Base-by-base conservation (phyloP, 2,329 filamentous ascomycete species). In the Aspergillus caelatus region DNA sequence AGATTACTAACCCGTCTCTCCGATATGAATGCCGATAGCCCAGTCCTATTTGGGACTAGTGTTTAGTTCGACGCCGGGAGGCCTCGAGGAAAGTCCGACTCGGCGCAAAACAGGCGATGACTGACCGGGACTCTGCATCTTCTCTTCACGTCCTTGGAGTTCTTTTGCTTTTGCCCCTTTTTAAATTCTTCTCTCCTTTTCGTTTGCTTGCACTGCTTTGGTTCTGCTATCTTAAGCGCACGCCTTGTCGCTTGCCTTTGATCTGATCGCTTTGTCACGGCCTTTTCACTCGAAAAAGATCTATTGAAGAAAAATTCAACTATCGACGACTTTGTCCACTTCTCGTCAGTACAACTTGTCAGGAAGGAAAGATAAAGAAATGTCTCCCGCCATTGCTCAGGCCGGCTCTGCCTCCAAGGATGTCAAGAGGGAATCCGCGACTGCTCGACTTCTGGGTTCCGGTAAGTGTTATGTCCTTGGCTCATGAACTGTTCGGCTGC, bases 391-490 rank as follows among this genome's bases (percentile, higher is more conserved):
- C 66, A 63, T 77, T 60, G 73, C 63, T 65, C 73, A 74, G 57
- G 66, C 74, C 62, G 75, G 75, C 66, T 72, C 77, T 64, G 79
- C 86, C 60, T 83, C 86, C 50, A 88, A 85, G 74, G 85, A 87
- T 74, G 84, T 84, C 73, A 90, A 96, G 86, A 93, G 87, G 82
- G 95, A 99, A 85, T 97, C 94, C 63, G 93, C 92, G 73, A 78
- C 90, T 76, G 95, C 95, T 73, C 88, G 95, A 81, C 82, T 99
- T 70, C 83, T 97, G 69, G 95, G 95, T 74, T 97, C 95, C 75
- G 95, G 95, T 97, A 83, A 61, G 80, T 67, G 26, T 55, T 50
- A 43, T 23, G 28, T 28, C 54, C 43, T 26, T 39, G 36, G 14
- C 28, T n/a, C 11, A 56, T 34, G 21, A 54, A 26, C 10, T 45